These are phyloP conservation scores for Radiomyces spectabilis DNA, from an alignment of 192 early-diverging fungal species.

Conservation along the genomic window DNA sequence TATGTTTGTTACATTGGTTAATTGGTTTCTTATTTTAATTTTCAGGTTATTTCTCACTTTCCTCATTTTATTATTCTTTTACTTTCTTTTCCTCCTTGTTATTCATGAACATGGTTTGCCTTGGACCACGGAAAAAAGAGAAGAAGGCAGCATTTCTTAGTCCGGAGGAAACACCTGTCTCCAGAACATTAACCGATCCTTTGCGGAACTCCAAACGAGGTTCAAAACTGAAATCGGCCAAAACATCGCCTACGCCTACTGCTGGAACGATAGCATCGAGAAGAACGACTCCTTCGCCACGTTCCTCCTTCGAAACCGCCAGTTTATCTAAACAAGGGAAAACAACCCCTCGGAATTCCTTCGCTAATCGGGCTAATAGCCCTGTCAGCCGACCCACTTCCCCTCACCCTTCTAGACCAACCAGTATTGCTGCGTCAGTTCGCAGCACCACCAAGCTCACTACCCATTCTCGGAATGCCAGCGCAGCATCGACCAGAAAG, in stretches of 20 bases:
- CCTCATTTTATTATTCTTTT: slow-evolving; percentile 2
- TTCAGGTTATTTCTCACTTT: neutral
- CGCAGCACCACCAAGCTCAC: neutral
- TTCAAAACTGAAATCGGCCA: too few relatives aligned
- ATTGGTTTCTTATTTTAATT: neutral
- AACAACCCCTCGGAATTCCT: slow-evolving; percentile 2
- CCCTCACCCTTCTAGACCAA: neutral
- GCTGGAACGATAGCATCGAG: neutral
- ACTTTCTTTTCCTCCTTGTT: neutral
- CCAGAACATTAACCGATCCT: neutral
- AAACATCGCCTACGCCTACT: too few relatives aligned
- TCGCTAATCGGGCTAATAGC: neutral
- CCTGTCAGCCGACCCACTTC: slow-evolving; percentile 3
- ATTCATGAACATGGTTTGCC: slow-evolving; percentile 10
- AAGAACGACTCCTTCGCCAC: neutral
- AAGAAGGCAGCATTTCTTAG: slow-evolving; percentile 9
- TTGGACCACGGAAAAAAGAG: slow-evolving; percentile 22
- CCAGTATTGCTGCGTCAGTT: too few relatives aligned
- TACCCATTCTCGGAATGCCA: slow-evolving; percentile 4
- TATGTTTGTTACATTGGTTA: too few relatives aligned
- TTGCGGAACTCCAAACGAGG: neutral
- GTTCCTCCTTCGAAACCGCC: neutral
- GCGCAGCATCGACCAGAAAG: slow-evolving; percentile 1
- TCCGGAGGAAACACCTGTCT: slow-evolving; percentile 4
- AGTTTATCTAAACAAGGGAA: neutral